phyloP scores from a whole-genome alignment of 2,329 filamentous ascomycete genomes.

The Microdochium nivale region DNA sequence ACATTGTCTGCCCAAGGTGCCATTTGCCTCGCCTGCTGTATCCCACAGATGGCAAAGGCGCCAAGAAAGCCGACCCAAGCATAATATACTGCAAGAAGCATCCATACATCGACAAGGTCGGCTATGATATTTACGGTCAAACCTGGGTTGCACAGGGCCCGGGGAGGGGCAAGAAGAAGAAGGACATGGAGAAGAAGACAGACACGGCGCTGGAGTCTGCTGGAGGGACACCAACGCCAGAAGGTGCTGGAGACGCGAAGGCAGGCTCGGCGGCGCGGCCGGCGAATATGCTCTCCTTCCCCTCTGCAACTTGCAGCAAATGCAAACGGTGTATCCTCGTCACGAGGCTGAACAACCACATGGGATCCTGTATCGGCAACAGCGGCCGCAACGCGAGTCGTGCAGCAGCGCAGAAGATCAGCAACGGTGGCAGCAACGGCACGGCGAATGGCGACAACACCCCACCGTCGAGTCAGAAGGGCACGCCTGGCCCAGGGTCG shows the following conservation, averaged over 20 bases:
- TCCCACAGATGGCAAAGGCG: conserved; percentile 62
- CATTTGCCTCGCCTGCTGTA: conserved; percentile 66
- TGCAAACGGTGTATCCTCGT: conserved; percentile 59
- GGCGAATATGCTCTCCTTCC: conserved; percentile 54
- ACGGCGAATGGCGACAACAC: conserved; percentile 43
- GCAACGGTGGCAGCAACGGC: conserved; percentile 40
- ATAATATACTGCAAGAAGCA: conserved; percentile 72
- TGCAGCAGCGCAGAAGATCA: conserved; percentile 55
- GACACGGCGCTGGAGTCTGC: conserved; percentile 35
- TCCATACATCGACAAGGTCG: conserved; percentile 67
- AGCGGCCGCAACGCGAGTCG: conserved; percentile 55
- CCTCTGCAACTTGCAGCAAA: conserved; percentile 58
- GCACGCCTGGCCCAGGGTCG: conserved; percentile 47
- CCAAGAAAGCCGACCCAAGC: conserved; percentile 55
- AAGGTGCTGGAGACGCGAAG: conserved; percentile 28
- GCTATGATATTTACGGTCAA: conserved; percentile 76
- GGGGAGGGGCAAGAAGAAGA: conserved; percentile 70
- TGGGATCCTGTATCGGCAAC: conserved; percentile 60
- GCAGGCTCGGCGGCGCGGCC: conserved; percentile 29
- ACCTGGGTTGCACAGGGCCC: conserved; percentile 67
- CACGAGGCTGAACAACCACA: conserved; percentile 58
- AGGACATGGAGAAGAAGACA: conserved; percentile 58
- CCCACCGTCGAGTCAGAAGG: conserved; percentile 54
- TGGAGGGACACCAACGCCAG: conserved; percentile 29
- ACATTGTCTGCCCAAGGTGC: conserved; percentile 67